Evolutionary conservation across 495 filamentous ascomycete genomes (phyloP).

Genomic region (Echria macrotheca): DNA sequence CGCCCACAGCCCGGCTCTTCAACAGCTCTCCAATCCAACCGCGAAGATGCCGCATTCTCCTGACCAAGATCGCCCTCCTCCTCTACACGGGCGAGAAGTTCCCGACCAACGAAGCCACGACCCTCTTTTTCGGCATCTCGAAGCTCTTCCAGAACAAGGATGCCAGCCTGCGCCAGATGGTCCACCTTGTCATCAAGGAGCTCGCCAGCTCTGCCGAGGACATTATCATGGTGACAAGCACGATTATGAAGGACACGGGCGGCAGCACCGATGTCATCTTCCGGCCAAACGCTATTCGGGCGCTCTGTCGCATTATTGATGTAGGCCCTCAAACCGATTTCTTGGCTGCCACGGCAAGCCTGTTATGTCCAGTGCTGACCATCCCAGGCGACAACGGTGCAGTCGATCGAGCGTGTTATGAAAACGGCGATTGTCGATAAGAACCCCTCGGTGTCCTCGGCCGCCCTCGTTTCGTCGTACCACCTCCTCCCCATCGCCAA

Average conservation of each 20-base stretch:
- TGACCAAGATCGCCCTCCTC: slow-evolving; percentile 96
- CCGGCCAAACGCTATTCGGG: slow-evolving; percentile 93
- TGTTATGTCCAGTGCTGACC: background rate
- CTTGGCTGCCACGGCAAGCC: background rate
- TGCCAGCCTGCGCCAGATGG: slow-evolving; percentile 96
- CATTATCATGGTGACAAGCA: slow-evolving; percentile 99
- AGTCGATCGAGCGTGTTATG: slow-evolving; percentile 96
- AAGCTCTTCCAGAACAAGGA: slow-evolving; percentile 99
- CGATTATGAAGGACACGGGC: slow-evolving; percentile 99
- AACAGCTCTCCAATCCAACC: slow-evolving; percentile 94
- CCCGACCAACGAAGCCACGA: slow-evolving; percentile 93
- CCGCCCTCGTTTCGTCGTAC: slow-evolving; percentile 94
- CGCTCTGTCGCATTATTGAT: slow-evolving; percentile 95
- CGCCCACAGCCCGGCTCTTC: slow-evolving; percentile 87
- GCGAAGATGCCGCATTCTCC: slow-evolving; percentile 86
- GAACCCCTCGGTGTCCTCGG: slow-evolving; percentile 94
- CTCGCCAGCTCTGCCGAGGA: slow-evolving; percentile 93
- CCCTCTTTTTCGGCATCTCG: slow-evolving; percentile 98
- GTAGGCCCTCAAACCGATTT: slow-evolving; percentile 43
- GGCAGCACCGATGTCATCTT: slow-evolving; percentile 94
- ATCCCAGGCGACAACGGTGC: slow-evolving; percentile 83
- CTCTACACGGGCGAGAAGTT: slow-evolving; percentile 96
- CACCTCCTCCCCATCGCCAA: slow-evolving; percentile 93
- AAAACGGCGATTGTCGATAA: slow-evolving; percentile 99
- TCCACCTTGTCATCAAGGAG: slow-evolving; percentile 97